Conservation (phyloP, 192 early-diverging fungal species). For the Pecoramyces ruminantium region DNA sequence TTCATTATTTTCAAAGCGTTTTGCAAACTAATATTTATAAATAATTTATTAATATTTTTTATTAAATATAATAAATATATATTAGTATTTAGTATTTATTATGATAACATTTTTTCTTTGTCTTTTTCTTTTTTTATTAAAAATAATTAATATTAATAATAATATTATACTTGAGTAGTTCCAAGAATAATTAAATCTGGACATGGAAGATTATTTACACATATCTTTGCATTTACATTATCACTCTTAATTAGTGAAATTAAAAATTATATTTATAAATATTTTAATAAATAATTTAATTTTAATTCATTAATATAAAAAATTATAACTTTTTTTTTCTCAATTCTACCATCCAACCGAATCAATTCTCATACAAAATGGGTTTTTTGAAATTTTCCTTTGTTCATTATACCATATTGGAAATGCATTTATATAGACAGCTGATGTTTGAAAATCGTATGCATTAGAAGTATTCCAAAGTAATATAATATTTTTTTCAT, state of each 20-base stretch:
- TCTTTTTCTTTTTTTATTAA: too few relatives aligned
- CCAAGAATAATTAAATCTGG: background rate
- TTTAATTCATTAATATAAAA: too few relatives aligned
- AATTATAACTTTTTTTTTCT: too few relatives aligned
- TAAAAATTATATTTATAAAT: too few relatives aligned
- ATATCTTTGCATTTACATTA: background rate
- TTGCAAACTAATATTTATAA: background rate
- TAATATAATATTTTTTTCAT: background rate
- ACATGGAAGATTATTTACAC: background rate
- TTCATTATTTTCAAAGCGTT: background rate
- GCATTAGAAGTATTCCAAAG: background rate
- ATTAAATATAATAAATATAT: too few relatives aligned
- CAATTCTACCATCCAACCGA: background rate
- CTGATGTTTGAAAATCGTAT: too few relatives aligned
- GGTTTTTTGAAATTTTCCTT: background rate
- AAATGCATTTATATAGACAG: background rate
- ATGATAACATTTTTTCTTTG: too few relatives aligned
- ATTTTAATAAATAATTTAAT: too few relatives aligned
- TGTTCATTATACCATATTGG: background rate
- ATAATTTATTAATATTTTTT: too few relatives aligned
- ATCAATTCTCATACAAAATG: background rate
- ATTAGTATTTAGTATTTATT: too few relatives aligned
- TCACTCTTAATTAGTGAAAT: background rate
- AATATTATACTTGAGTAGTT: background rate
- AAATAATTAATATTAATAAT: too few relatives aligned